These are phyloP conservation scores for Rickenella mellea DNA, from an alignment of 768 basidiomycete species.

Conservation along the genomic window DNA sequence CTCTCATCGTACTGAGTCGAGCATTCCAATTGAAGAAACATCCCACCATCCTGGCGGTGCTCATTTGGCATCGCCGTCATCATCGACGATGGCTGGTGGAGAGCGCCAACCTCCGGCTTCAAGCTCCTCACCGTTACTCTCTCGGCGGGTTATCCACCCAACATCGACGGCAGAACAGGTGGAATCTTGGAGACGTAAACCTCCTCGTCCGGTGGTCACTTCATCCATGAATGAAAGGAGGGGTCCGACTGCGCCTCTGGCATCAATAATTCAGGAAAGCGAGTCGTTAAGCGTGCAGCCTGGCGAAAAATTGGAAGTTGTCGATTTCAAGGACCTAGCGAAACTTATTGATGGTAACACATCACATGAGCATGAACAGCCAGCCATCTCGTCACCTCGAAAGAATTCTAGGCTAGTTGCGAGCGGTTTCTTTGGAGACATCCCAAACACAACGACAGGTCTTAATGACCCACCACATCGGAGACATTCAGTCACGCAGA, in stretches of 20 bases:
- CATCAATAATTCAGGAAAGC: conserved; percentile 23
- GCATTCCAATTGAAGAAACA: no score
- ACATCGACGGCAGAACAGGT: conserved; percentile 28
- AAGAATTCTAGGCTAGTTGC: conserved; percentile 44
- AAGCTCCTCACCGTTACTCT: no score
- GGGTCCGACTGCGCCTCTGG: no score
- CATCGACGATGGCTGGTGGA: no score
- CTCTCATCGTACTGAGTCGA: no score
- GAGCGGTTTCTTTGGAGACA: conserved; percentile 66
- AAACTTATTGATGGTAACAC: conserved; percentile 47
- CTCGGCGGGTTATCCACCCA: no score
- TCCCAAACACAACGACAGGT: conserved; percentile 13
- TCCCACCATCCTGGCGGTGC: no score
- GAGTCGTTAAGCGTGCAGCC: conserved; percentile 30
- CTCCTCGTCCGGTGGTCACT: conserved; percentile 16
- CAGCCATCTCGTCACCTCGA: conserved; percentile 10
- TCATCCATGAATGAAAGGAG: no score
- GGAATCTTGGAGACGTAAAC: conserved; percentile 62
- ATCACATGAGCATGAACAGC: conserved; percentile 14
- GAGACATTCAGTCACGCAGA: conserved; percentile 25
- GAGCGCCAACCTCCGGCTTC: no score
- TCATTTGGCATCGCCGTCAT: no score
- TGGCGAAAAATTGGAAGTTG: conserved; percentile 63
- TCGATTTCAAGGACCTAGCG: conserved; percentile 72
- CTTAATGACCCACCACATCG: conserved; percentile 32